Evolutionary conservation across 2,329 filamentous ascomycete species (phyloP).

Genomic region (Diplodia seriata): DNA sequence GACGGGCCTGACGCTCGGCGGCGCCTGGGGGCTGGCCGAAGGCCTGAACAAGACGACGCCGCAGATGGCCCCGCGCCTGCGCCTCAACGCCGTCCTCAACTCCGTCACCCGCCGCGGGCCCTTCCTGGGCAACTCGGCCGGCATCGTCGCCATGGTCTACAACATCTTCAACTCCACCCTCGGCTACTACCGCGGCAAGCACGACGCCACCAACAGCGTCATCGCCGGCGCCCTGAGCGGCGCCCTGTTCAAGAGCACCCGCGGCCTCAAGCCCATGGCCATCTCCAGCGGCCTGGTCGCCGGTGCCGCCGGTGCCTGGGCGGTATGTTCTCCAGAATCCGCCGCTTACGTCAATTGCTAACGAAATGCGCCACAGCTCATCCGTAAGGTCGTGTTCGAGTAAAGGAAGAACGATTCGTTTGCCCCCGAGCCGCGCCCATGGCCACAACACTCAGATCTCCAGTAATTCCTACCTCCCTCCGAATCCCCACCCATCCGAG

Average conservation of each 20-base stretch:
- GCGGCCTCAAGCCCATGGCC: slow-evolving; percentile 88
- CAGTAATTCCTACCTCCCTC: slow-evolving; percentile 20
- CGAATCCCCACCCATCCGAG: slow-evolving; percentile 8
- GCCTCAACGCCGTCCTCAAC: slow-evolving; percentile 93
- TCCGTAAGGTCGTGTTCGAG: slow-evolving; percentile 27
- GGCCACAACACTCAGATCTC: slow-evolving; percentile 3
- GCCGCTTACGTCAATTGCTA: slow-evolving; percentile 15
- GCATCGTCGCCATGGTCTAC: slow-evolving; percentile 94
- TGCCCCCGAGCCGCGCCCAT: neutral
- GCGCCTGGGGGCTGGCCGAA: slow-evolving; percentile 90
- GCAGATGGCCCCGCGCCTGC: slow-evolving; percentile 85
- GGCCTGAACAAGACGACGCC: slow-evolving; percentile 75
- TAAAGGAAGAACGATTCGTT: neutral
- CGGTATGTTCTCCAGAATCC: slow-evolving; percentile 67
- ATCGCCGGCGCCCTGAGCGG: slow-evolving; percentile 85
- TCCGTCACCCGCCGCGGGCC: slow-evolving; percentile 90
- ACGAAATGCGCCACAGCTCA: slow-evolving; percentile 19
- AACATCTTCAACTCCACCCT: slow-evolving; percentile 67
- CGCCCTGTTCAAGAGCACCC: slow-evolving; percentile 95
- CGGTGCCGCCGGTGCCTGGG: slow-evolving; percentile 83
- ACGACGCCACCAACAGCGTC: slow-evolving; percentile 86
- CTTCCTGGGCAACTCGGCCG: slow-evolving; percentile 94
- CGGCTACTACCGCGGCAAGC: slow-evolving; percentile 49
- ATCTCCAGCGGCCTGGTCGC: slow-evolving; percentile 92
- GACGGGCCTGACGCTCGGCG: slow-evolving; percentile 82